Percentiles rank a stretch among this genome's conserved stretches.
phyloP scores from a whole-genome alignment of 1,284 basidiomycete genomes.

The Leccinum colubrinum region DNA sequence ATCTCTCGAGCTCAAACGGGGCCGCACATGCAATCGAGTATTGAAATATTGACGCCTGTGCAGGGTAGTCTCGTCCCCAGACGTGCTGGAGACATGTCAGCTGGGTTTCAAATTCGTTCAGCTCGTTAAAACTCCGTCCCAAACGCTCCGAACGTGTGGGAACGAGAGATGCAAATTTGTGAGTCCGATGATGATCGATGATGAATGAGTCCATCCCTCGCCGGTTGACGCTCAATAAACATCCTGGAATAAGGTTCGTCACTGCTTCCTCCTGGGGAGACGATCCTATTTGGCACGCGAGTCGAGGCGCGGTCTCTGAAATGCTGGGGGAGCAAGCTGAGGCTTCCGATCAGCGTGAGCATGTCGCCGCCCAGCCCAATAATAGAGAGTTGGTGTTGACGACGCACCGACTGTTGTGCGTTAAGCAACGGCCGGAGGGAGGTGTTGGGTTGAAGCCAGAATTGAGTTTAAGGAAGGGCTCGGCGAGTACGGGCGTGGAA shows the following conservation, averaged over 20 bases:
- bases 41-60: no score
- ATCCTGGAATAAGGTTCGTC: constrained; percentile 27
- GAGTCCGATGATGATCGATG: no score
- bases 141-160: no score
- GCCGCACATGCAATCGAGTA: no score
- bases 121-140: no score
- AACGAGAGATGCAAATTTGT: no score
- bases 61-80: no score
- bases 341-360: constrained; percentile 45
- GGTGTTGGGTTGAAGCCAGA: constrained; percentile 48
- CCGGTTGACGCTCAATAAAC: no score
- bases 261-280: constrained; percentile 45
- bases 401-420: constrained; percentile 52
- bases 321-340: constrained; percentile 56
- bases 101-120: no score
- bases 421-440: constrained; percentile 46
- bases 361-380: constrained; percentile 40
- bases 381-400: constrained; percentile 58
- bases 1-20: no score
- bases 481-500: constrained; percentile 40
- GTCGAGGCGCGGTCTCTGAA: constrained; percentile 55
- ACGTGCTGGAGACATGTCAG: no score
- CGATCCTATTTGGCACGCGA: constrained; percentile 46
- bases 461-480: constrained; percentile 38
- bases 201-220: no score